A percentile compares a stretch with the other conserved stretches of the same genome.
These are phyloP conservation scores for Pleurotus cornucopiae DNA, from an alignment of 768 basidiomycete species.

Conservation along the genomic window DNA sequence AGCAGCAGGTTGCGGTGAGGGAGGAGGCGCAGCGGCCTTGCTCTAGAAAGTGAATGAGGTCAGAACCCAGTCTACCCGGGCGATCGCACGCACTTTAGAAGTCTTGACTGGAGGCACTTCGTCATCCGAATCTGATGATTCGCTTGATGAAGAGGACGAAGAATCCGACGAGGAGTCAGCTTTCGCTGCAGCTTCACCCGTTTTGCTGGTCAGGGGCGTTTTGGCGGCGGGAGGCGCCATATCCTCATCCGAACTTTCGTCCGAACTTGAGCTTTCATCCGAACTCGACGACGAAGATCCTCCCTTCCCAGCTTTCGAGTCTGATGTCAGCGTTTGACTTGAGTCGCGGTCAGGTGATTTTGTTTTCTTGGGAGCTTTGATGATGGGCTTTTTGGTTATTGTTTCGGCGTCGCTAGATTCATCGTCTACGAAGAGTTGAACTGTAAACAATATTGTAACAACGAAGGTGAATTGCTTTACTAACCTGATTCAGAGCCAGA, in stretches of 20 bases:
- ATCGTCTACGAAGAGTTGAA: neutral
- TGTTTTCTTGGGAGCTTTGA: neutral
- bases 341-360: slow-evolving; percentile 5
- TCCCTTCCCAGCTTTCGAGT: neutral
- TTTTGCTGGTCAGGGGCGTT: neutral
- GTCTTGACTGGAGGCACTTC: neutral
- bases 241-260: slow-evolving; percentile 6
- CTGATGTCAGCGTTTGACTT: slow-evolving; percentile 8
- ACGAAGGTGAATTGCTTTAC: neutral
- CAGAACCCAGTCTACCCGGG: too few relatives aligned
- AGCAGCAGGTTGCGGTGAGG: neutral
- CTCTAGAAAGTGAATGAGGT: too few relatives aligned
- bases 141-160: slow-evolving; percentile 13
- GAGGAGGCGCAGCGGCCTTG: slow-evolving; percentile 4
- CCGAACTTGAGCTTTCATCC: neutral
- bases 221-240: neutral
- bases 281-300: neutral
- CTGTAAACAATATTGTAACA: neutral
- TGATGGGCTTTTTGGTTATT: slow-evolving; percentile 15
- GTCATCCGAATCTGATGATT: neutral
- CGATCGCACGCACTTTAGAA: too few relatives aligned
- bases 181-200: slow-evolving; percentile 10
- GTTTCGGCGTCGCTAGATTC: slow-evolving; percentile 12
- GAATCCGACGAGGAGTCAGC: slow-evolving; percentile 20
- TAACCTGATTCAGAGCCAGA: slow-evolving; percentile 18